phyloP scores from a whole-genome alignment of 1,139 yeast genomes.

The Scheffersomyces illinoinensis region DNA sequence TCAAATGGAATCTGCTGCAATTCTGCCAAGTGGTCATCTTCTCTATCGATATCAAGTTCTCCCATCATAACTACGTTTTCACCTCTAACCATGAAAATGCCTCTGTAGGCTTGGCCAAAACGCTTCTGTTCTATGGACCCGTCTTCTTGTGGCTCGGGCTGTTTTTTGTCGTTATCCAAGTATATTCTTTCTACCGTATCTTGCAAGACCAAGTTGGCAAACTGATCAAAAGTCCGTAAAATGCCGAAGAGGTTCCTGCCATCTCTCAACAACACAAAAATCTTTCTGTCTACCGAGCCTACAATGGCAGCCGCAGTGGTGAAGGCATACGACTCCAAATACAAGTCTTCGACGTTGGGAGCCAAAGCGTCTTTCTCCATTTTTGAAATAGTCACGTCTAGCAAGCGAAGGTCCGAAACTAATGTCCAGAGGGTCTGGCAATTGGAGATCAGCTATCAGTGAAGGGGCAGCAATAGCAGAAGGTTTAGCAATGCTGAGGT shows the following conservation, averaged over 20 bases:
- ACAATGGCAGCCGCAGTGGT: conserved; percentile 97
- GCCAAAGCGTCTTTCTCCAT: conserved; percentile 20
- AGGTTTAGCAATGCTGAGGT: not conserved
- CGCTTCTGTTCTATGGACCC: conserved; percentile 31
- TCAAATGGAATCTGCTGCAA: conserved; percentile 61
- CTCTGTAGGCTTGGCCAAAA: conserved; percentile 76
- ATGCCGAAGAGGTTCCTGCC: conserved; percentile 90
- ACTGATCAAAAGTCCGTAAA: conserved; percentile 93
- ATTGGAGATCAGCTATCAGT: not conserved
- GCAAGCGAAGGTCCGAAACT: not conserved
- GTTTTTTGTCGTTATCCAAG: conserved; percentile 26
- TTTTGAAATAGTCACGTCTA: conserved; percentile 1
- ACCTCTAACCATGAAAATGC: conserved; percentile 90
- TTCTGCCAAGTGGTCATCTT: conserved; percentile 65
- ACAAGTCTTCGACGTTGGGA: conserved; percentile 51
- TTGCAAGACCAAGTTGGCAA: conserved; percentile 88
- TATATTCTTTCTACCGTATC: conserved; percentile 88
- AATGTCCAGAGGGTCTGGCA: not conserved
- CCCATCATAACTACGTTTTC: conserved; percentile 97
- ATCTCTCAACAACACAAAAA: conserved; percentile 84
- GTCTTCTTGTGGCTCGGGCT: conserved; percentile 11
- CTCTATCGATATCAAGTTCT: conserved; percentile 86
- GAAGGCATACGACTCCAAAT: conserved; percentile 75
- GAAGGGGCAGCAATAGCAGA: conserved; percentile 3
- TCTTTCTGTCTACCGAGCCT: conserved; percentile 88